Evolutionary conservation across 768 basidiomycete species (phyloP).

Genomic region (Thelephora ganbajun): DNA sequence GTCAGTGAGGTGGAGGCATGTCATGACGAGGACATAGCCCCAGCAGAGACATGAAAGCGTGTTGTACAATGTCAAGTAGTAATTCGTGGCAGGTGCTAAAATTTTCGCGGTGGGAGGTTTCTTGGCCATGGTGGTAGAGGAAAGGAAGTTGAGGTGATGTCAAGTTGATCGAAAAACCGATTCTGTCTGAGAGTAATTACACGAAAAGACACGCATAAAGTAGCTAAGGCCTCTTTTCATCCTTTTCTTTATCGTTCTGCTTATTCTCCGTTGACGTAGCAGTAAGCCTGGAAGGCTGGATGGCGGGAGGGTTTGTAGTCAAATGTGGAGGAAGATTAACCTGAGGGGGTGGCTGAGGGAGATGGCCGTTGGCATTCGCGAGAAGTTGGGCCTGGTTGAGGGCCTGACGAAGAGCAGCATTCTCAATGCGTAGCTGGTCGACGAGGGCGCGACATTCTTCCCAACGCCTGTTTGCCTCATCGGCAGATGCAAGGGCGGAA

Average conservation of each 20-base stretch:
- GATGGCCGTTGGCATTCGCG: neutral
- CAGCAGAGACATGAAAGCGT: constrained; percentile 60
- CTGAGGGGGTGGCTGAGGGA: neutral
- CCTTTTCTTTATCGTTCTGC: neutral
- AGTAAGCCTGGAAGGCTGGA: neutral
- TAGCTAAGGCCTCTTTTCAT: neutral
- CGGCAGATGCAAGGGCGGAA: constrained; percentile 72
- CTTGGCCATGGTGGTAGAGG: no score
- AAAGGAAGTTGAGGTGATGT: no score
- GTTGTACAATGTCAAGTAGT: constrained; percentile 76
- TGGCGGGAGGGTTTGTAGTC: neutral
- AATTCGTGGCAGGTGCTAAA: constrained; percentile 10
- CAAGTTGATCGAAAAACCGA: no score
- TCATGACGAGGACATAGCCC: constrained; percentile 50
- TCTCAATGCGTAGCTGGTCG: constrained; percentile 80
- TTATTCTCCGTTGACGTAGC: neutral
- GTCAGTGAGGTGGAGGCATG: constrained; percentile 31
- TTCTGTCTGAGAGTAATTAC: neutral
- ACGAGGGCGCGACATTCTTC: constrained; percentile 82
- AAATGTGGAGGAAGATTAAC: neutral
- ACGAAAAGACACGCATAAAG: neutral
- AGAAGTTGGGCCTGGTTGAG: constrained; percentile 31
- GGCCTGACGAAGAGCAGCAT: constrained; percentile 61
- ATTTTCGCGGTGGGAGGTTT: no score
- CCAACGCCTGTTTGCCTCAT: constrained; percentile 82